Evolutionary conservation across 1,284 basidiomycete species (phyloP), one percentile per base, ranked within the genome.

Genomic region (Cutaneotrichosporon sp.): DNA sequence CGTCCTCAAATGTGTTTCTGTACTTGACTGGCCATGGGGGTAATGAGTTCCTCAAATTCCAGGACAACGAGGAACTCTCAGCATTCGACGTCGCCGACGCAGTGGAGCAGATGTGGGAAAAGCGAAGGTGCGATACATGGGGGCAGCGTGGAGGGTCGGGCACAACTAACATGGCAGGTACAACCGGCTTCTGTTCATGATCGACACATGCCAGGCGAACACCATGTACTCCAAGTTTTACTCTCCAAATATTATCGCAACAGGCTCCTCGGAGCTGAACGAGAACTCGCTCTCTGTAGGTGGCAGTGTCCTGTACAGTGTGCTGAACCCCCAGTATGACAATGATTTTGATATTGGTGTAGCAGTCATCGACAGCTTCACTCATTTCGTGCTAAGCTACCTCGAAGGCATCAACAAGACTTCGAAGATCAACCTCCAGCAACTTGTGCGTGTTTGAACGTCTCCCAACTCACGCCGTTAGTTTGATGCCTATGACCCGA

Each of bases 11-110:
- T 67, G 81, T 99, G 52, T 96, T 98, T 68, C 83, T 98, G 22
- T 98, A 96, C 75, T 89, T 98, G 88, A 96, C 96, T 0, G 96
- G 94, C 0, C 94, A 98, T 64, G 94, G 96, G 4, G 94, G 94
- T 0, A 88, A 96, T 65, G 94, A 97, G 73, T 99, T 98, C 71
- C 82, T 98, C 63, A 98, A 98, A 75, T 98, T 99, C 71, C 94
- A 98, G 70, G 94, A 99, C 72, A 90, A 90, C 68, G 94, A 98
- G 72, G 96, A 99, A 70, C 90, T 98, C 61, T 90, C 87, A 49
- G 91, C 94, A 0, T 90, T 90, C 54, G 94, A 98, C 70, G 82
- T 96, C 32, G 93, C 94, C 0, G 94, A 98, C 71, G 93, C 94
- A 0, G 87, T 98, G 56, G 91, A 92, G 71, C 92, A 97, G 74